Evolutionary conservation across 2,329 filamentous ascomycete species (phyloP).

Genomic region (Phialophora tarda): DNA sequence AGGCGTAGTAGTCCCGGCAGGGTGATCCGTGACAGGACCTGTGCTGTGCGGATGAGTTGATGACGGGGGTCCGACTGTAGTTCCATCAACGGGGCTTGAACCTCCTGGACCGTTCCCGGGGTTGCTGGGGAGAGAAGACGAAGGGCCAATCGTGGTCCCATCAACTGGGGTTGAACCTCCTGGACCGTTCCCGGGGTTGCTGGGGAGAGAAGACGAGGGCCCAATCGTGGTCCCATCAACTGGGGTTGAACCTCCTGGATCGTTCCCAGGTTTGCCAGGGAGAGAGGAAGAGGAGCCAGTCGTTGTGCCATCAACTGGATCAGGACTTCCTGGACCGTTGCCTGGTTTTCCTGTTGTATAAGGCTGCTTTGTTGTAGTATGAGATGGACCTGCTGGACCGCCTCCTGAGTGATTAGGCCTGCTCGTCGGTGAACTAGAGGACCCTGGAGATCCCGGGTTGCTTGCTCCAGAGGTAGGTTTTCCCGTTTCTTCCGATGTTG

Average conservation of each 20-base stretch:
- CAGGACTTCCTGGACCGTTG: background rate
- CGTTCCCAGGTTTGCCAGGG: background rate
- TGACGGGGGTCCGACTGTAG: background rate
- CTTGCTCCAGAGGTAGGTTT: slow-evolving; percentile 1
- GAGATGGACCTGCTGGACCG: background rate
- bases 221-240: background rate
- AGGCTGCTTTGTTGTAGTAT: slow-evolving; percentile 5
- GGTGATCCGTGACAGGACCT: background rate
- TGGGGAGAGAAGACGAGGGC: background rate
- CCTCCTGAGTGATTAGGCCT: background rate
- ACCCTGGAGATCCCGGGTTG: background rate
- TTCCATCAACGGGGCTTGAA: background rate
- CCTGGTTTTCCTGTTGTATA: slow-evolving; percentile 3
- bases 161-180: background rate
- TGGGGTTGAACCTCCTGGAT: background rate
- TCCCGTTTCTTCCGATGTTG: background rate
- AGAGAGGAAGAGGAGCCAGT: background rate
- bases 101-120: background rate
- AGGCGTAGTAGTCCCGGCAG: background rate
- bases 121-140: background rate
- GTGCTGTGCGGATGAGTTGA: background rate
- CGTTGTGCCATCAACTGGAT: slow-evolving; percentile 1
- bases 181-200: slow-evolving; percentile 1
- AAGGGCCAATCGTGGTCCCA: background rate
- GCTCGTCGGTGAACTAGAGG: slow-evolving; percentile 2